Evolutionary conservation across 2,329 filamentous ascomycete genomes (phyloP), one percentile per base, ranked within the genome.

Genomic region (Aspergillus neoniger): DNA sequence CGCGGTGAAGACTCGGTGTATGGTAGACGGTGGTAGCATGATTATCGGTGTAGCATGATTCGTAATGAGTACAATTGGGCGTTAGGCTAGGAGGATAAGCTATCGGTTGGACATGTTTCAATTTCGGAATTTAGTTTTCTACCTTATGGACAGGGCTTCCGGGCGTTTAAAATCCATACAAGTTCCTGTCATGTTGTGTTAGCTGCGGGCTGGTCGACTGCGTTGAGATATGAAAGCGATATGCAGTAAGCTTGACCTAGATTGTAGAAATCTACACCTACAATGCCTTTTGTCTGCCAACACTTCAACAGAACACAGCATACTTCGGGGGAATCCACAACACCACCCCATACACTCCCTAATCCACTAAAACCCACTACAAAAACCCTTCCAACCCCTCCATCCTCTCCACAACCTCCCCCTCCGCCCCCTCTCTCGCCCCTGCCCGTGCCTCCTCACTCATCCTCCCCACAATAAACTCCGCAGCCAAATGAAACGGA

Each of bases 1-100:
- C 38, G 56, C 19, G 30, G 19, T 10, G 70, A 72, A 60, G 67
- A 70, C 58, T 68, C 70, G 39, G 64, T 72, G 9, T 72, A 70
- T 58, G 70, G 69, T 28, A 63, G 70, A 47, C 64, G 70, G 48
- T 72, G 70, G 70, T 72, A 57, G 32, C 28, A 30, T 50, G 47
- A n/a, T 6, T 38, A 36, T n/a, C 2, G 30, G n/a, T 36, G n/a
- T 36, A 30, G 49, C 21, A 19, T 32, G 30, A 28, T 25, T 49
- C 9, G 32, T 12, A 19, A 21, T 14, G 10, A 32, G 32, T 38
- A 19, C 6, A 21, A 39, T 52, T n/a, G 23, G 50, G 36, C 17
- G 17, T 52, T 21, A 21, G 17, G 32, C 10, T 30, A 5, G 15
- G 30, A n/a, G 49, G 49, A 6, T 4, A 44, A 14, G 21, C 19